Conservation (phyloP, 2,329 filamentous ascomycete species). For the Colletotrichum incanum region DNA sequence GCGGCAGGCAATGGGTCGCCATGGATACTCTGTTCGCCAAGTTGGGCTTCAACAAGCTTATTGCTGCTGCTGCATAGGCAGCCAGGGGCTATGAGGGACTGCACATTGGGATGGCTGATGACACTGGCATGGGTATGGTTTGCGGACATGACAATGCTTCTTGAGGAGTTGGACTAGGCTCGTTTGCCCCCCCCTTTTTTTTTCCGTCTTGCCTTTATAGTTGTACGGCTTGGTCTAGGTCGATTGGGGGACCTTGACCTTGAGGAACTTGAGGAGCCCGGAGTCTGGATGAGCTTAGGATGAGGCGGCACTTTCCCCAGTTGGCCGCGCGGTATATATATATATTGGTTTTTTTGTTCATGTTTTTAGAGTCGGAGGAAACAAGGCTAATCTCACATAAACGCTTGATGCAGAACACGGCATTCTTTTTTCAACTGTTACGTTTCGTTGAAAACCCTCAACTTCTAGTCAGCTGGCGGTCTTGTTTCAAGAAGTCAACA, state of each 20-base stretch:
- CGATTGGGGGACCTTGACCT: background rate
- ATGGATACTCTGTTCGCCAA: conserved; percentile 91
- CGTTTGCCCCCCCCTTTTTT: background rate
- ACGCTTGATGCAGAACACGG: background rate
- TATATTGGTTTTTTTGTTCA: too few species aligned
- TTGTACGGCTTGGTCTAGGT: background rate
- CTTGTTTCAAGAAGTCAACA: background rate
- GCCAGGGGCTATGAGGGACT: background rate
- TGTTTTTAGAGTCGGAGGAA: background rate
- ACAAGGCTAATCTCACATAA: background rate
- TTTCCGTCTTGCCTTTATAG: background rate
- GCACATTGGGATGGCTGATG: conserved; percentile 13
- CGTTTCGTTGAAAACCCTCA: background rate
- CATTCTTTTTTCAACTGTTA: background rate
- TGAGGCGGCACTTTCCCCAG: background rate
- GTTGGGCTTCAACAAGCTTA: conserved; percentile 66
- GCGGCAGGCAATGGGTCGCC: conserved; percentile 91
- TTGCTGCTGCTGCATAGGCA: conserved; percentile 18
- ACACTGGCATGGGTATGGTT: conserved; percentile 5
- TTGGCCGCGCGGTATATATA: background rate
- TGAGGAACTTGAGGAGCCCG: conserved; percentile 10
- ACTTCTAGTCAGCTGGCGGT: background rate
- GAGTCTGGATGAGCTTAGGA: conserved; percentile 5
- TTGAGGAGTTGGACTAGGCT: conserved; percentile 8
- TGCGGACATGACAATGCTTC: background rate